These are phyloP conservation scores for Boechera stricta DNA, from an alignment of 345 rosid species.

Conservation along the genomic window DNA sequence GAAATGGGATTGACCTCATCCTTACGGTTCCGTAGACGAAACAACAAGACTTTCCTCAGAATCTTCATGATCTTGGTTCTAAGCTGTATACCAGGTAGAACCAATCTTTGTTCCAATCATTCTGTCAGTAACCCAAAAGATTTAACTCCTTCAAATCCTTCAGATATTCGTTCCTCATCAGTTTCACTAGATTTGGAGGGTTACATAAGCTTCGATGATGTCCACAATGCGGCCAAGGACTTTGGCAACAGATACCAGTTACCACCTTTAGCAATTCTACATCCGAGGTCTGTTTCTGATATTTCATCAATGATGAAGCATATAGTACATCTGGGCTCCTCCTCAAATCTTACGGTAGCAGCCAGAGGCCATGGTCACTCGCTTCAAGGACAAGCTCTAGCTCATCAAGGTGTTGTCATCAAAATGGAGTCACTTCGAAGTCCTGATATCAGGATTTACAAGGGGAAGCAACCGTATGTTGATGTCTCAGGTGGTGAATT, in stretches of 20 bases:
- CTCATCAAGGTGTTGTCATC: conserved; percentile 81
- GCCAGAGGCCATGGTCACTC: conserved; percentile 98
- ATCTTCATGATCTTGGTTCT: conserved; percentile 62
- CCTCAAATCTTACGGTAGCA: conserved; percentile 74
- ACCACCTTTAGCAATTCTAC: conserved; percentile 72
- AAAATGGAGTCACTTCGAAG: conserved; percentile 74
- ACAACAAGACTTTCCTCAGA: conserved; percentile 51
- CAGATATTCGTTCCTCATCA: conserved; percentile 47
- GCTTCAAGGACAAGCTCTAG: conserved; percentile 89
- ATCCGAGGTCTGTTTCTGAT: conserved; percentile 86
- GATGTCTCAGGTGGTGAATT: conserved; percentile 92
- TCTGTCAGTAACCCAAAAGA: conserved; percentile 45
- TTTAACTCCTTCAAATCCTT: conserved; percentile 45
- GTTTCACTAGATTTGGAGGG: conserved; percentile 67
- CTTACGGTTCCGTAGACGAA: conserved; percentile 52
- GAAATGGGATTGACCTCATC: conserved; percentile 60
- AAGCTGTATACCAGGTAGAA: conserved; percentile 59
- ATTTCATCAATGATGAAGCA: conserved; percentile 65
- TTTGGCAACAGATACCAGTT: conserved; percentile 74
- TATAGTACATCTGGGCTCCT: conserved; percentile 62
- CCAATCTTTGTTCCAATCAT: conserved; percentile 55
- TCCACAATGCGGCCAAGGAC: conserved; percentile 74
- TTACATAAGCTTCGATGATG: conserved; percentile 57
- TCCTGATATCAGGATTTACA: conserved; percentile 52
- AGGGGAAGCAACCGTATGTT: conserved; percentile 62